Conservation (phyloP, 2,329 filamentous ascomycete species). For the Rutstroemia sp. region DNA sequence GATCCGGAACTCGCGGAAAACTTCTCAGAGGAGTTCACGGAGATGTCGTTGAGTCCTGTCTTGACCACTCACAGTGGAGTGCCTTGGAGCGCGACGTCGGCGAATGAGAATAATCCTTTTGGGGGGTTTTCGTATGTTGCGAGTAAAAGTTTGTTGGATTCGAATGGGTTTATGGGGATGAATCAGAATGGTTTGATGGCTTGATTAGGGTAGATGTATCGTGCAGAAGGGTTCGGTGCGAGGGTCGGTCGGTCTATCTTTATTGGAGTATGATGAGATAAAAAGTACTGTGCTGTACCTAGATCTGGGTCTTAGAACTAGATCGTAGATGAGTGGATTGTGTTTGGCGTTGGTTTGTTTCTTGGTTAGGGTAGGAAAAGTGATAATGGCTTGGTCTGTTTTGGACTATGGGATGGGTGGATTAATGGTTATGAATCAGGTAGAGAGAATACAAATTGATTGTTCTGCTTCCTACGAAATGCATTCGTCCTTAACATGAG, state of each 20-base stretch:
- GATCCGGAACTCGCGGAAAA: conserved; percentile 96
- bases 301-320: background rate
- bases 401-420: background rate
- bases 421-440: background rate
- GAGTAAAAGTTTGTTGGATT: conserved; percentile 29
- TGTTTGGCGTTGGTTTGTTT: background rate
- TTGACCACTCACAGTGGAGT: conserved; percentile 32
- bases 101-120: conserved; percentile 26
- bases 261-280: background rate
- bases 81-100: conserved; percentile 19
- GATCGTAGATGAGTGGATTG: background rate
- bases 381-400: background rate
- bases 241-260: background rate
- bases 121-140: conserved; percentile 32
- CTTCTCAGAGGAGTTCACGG: conserved; percentile 88
- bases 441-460: background rate
- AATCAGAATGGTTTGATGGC: conserved; percentile 10
- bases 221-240: no score
- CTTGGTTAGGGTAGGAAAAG: background rate
- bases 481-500: background rate
- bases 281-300: background rate
- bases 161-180: conserved; percentile 19
- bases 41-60: conserved; percentile 71
- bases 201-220: background rate
- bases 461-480: background rate